Evolutionary conservation across 805 yeast genomes (phyloP).

Genomic region (Candida qinlingensis): DNA sequence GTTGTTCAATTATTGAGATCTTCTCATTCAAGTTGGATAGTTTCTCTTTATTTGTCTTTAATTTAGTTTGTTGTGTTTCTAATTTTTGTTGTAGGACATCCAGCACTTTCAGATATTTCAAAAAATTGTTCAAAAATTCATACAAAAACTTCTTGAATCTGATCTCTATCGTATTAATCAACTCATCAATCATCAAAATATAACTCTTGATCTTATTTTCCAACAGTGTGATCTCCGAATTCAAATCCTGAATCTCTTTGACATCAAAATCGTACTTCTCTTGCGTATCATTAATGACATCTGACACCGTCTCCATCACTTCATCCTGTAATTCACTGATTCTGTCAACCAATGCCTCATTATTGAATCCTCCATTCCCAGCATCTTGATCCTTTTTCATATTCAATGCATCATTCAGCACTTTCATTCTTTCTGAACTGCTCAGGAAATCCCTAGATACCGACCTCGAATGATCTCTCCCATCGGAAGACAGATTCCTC

Average conservation of each 20-base stretch:
- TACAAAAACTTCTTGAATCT: neutral
- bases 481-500: neutral
- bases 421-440: neutral
- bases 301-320: neutral
- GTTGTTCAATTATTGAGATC: neutral
- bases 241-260: neutral
- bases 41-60: neutral
- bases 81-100: conserved; percentile 1
- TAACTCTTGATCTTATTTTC: neutral
- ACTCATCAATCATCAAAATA: neutral
- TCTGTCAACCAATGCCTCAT: neutral
- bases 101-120: neutral
- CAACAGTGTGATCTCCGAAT: neutral
- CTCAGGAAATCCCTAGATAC: neutral
- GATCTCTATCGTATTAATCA: neutral
- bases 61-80: neutral
- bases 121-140: conserved; percentile 1
- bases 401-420: no score
- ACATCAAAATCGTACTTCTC: neutral
- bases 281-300: conserved; percentile 2
- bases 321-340: neutral
- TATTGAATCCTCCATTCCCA: neutral
- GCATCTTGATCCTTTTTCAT: no score
- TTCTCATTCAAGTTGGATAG: neutral
- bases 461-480: neutral